Base-by-base conservation (phyloP, 768 basidiomycete species). In the Hericium erinaceus region DNA sequence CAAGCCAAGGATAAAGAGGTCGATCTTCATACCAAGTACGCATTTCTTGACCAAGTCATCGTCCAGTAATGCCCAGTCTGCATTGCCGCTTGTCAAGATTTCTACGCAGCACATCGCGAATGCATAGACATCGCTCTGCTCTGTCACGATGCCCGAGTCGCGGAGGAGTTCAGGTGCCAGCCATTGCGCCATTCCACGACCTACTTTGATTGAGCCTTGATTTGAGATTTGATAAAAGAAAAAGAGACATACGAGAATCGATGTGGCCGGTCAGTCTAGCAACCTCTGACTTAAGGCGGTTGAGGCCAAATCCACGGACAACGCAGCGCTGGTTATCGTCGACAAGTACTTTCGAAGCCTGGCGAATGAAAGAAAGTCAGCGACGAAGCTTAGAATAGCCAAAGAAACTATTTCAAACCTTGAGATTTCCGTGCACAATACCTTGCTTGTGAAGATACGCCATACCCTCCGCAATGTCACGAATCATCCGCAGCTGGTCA, bases 251-350 rank as follows among this genome's bases (percentile, higher is more conserved):
- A 33, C 33, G 33, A 33, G 33, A 33, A 33, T 33, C 33, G 33
- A 33, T 33, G 8, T 33, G 33, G 33, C 33, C 33, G 33, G 33
- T 33, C 33, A 33, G 4, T 33, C 33, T 33, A 7, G 33, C 33
- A 33, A 33, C 33, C 7, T 33, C 33, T 33, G 77, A 80, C 70
- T 84, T 88, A 74, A 92, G 83, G 68, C 87, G 84, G 62, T 81
- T 85, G 67, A 91, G 86, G 0, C 88, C 89, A 67, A 94, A 93
- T 66, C 92, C 89, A 28, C 87, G 81, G 44, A 93, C 81, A 41
- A 92, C 76, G 58, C 89, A 92, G 48, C 73, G 78, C 2, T 79
- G 75, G 1, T 75, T 69, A 58, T 89, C 82, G 62, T 85, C 81
- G 13, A 94, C 81, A 2, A 93, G 78, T 12, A 92, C 80, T 65